Conservation (phyloP, 257 asterid species). For the Gentiana straminea region DNA sequence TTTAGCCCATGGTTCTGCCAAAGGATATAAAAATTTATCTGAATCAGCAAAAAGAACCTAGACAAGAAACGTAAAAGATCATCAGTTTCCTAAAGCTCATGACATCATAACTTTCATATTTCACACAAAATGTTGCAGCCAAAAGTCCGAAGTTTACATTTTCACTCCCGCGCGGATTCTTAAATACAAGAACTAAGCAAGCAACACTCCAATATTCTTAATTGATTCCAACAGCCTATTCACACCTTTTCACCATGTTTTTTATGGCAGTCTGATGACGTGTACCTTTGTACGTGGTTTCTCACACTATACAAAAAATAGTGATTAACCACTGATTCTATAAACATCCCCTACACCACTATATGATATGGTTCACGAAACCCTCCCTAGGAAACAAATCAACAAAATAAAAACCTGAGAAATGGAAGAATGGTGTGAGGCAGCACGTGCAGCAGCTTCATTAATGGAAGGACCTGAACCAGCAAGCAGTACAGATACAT, state of each 20-base stretch:
- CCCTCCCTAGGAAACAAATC: too few species aligned
- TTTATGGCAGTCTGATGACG: too few species aligned
- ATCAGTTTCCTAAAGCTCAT: neutral
- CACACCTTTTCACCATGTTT: too few species aligned
- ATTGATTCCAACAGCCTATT: too few species aligned
- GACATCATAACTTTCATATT: neutral
- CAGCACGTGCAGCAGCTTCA: conserved; percentile 73
- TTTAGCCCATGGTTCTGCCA: conserved; percentile 95
- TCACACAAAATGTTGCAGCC: neutral
- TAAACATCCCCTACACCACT: too few species aligned
- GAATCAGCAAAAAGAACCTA: conserved; percentile 94
- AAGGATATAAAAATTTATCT: conserved; percentile 55
- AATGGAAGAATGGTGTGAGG: conserved; percentile 65
- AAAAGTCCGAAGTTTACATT: neutral
- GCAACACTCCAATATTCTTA: too few species aligned
- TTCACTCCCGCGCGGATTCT: neutral
- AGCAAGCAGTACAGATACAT: conserved; percentile 63
- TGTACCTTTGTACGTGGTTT: too few species aligned
- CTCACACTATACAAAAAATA: too few species aligned
- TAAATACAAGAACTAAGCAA: neutral
- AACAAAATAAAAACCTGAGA: conserved; percentile 38
- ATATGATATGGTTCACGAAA: too few species aligned
- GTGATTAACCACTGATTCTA: too few species aligned
- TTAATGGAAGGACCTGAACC: conserved; percentile 79
- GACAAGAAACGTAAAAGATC: conserved; percentile 5